Evolutionary conservation across 331 rosid species (phyloP).

Genomic region (Telfairia occidentalis): DNA sequence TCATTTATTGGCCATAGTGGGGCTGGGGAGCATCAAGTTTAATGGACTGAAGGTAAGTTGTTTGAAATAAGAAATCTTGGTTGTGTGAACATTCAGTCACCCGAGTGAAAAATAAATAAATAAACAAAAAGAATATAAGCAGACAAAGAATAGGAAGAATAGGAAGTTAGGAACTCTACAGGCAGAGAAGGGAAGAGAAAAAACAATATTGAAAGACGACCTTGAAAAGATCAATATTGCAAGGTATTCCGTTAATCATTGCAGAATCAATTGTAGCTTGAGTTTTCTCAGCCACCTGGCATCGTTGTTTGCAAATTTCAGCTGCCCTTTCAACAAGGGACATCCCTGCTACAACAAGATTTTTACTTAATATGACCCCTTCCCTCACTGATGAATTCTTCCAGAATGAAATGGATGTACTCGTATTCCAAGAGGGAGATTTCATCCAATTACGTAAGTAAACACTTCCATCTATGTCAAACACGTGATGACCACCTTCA

Average conservation of each 20-base stretch:
- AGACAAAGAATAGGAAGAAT: not conserved
- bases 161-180: not conserved
- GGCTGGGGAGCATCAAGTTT: not conserved
- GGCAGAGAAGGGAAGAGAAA: constrained; percentile 4
- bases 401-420: constrained; percentile 63
- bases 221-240: constrained; percentile 96
- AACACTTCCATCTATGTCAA: constrained; percentile 87
- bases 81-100: not conserved
- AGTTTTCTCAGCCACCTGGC: constrained; percentile 60
- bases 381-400: constrained; percentile 47
- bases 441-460: constrained; percentile 81
- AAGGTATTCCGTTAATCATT: constrained; percentile 82
- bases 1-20: not conserved
- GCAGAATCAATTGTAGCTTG: constrained; percentile 98
- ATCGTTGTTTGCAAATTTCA: constrained; percentile 43
- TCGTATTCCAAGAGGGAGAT: constrained; percentile 75
- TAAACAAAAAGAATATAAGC: not conserved
- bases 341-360: constrained; percentile 63
- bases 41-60: not conserved
- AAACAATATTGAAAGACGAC: constrained; percentile 27
- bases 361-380: constrained; percentile 74
- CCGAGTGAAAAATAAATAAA: not conserved
- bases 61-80: not conserved
- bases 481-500: constrained; percentile 46
- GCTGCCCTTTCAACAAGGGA: constrained; percentile 73